Evolutionary conservation across 305 asterid species (phyloP).

Genomic region (Fraxinus platypoda): DNA sequence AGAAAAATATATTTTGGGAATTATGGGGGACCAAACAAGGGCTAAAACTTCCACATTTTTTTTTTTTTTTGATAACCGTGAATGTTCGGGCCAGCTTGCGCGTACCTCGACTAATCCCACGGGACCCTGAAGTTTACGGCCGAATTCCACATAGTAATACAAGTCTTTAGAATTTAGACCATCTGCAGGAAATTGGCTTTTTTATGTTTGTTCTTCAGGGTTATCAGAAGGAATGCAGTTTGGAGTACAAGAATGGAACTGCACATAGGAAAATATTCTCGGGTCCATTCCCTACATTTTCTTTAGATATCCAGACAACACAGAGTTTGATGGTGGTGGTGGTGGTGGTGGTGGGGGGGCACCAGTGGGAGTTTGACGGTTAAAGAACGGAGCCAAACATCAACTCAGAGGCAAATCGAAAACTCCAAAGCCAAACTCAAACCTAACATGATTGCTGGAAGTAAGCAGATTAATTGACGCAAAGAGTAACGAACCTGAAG

Average conservation of each 20-base stretch:
- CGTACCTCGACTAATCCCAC: too few species aligned
- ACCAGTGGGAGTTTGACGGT: too few species aligned
- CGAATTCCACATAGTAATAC: not conserved
- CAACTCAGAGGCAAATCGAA: not conserved
- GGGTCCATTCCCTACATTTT: not conserved
- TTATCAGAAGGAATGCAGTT: not conserved
- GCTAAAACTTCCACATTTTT: too few species aligned
- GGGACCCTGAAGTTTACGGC: too few species aligned
- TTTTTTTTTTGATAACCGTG: too few species aligned
- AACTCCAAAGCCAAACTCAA: not conserved
- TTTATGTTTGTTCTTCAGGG: not conserved
- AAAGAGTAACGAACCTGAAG: constrained; percentile 46
- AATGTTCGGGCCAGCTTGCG: too few species aligned
- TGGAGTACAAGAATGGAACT: not conserved
- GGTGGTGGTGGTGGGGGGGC: too few species aligned
- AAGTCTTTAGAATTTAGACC: not conserved
- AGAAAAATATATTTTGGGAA: too few species aligned
- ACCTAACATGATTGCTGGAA: not conserved
- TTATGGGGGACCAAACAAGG: too few species aligned
- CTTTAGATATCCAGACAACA: not conserved
- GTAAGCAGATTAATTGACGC: not conserved
- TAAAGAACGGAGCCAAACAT: not conserved
- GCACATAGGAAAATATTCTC: not conserved
- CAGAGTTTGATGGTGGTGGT: not conserved
- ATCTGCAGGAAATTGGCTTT: not conserved